These are phyloP conservation scores for Rubia tinctorum DNA, from an alignment of 305 asterid genomes.

Conservation along the genomic window DNA sequence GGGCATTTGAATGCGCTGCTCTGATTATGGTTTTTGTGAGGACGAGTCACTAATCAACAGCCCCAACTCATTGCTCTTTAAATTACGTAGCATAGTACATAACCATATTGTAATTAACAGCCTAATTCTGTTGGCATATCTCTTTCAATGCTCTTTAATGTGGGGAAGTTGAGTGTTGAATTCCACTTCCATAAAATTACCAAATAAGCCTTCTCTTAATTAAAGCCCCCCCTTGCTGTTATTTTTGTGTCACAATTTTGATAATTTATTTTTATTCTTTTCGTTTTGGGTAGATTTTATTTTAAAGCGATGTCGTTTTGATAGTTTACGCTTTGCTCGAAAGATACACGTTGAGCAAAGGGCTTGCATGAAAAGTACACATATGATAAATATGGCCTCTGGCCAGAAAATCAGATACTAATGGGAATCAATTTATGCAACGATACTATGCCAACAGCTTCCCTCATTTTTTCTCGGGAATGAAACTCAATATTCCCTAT, in stretches of 20 bases:
- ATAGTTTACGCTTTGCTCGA: too few species aligned
- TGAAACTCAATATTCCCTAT: too few species aligned
- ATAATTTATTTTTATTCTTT: too few species aligned
- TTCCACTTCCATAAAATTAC: constrained; percentile 13
- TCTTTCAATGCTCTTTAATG: constrained; percentile 30
- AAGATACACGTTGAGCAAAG: not conserved
- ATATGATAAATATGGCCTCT: not conserved
- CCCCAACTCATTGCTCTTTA: not conserved
- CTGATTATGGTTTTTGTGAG: not conserved
- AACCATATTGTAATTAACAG: constrained; percentile 7
- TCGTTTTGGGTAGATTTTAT: too few species aligned
- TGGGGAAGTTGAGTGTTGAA: constrained; percentile 28
- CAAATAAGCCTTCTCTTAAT: not conserved
- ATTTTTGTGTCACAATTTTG: too few species aligned
- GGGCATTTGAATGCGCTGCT: constrained; percentile 18
- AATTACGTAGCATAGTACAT: not conserved
- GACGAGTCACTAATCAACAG: constrained; percentile 2
- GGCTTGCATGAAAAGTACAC: not conserved
- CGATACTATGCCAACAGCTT: too few species aligned
- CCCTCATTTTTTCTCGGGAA: too few species aligned
- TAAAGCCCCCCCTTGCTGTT: too few species aligned
- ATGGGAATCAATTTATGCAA: not conserved
- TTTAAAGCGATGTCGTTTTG: too few species aligned
- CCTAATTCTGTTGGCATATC: constrained; percentile 22
- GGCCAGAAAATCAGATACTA: not conserved